Evolutionary conservation across 225 moss, liverwort and hornwort species (phyloP).

Genomic region (Physcomitrellopsis africana): DNA sequence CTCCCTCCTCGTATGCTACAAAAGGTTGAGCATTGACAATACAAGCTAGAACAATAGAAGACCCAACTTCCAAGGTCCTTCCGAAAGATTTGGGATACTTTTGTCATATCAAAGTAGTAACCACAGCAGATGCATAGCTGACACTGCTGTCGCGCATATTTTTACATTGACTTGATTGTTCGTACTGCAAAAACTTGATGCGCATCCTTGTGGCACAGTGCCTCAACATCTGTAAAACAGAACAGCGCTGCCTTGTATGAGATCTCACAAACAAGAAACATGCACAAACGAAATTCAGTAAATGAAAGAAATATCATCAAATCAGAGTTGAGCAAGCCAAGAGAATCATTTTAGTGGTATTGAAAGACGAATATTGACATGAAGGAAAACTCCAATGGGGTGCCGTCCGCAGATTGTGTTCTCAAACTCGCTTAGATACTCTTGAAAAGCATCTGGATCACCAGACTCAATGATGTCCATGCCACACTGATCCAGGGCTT

Average conservation of each 20-base stretch:
- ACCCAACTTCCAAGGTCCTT: background rate
- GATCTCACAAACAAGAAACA: background rate
- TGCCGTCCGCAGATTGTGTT: constrained; percentile 91
- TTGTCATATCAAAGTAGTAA: constrained; percentile 51
- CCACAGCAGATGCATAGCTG: constrained; percentile 89
- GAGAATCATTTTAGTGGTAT: background rate
- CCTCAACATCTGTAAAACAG: constrained; percentile 62
- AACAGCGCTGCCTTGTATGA: background rate
- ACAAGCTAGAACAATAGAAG: background rate
- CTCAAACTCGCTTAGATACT: constrained; percentile 71
- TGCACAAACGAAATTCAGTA: background rate
- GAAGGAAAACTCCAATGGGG: constrained; percentile 78
- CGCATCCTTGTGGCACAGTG: constrained; percentile 55
- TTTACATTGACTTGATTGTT: constrained; percentile 83
- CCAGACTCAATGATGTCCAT: constrained; percentile 86
- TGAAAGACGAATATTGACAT: constrained; percentile 44
- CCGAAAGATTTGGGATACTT: background rate
- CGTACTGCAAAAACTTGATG: constrained; percentile 83
- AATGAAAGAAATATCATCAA: background rate
- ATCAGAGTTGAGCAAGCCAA: constrained; percentile 2
- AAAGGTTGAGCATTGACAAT: constrained; percentile 14
- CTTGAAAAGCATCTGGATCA: constrained; percentile 74
- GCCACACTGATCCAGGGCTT: constrained; percentile 80
- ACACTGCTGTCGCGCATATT: constrained; percentile 82
- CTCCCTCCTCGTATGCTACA: constrained; percentile 6